Conservation (phyloP, 2,329 filamentous ascomycete species). For the Coniochaeta sp. region DNA sequence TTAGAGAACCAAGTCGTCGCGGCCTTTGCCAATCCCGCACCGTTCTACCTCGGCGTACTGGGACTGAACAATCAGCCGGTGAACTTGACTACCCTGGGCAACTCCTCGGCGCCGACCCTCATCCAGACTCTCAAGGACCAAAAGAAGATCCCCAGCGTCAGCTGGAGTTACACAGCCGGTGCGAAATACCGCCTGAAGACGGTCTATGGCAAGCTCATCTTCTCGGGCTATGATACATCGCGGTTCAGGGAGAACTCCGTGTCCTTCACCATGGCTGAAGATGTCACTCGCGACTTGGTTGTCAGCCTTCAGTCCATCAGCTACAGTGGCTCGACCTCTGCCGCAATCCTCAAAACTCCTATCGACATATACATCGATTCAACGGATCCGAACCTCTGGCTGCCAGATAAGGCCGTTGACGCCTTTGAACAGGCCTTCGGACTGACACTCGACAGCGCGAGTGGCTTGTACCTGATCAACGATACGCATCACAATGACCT, state of each 20-base stretch:
- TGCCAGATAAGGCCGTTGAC: constrained; percentile 21
- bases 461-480: constrained; percentile 26
- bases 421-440: constrained; percentile 27
- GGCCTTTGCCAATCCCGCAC: constrained; percentile 23
- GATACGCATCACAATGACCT: constrained; percentile 23
- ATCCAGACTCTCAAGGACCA: constrained; percentile 28
- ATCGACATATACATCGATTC: constrained; percentile 29
- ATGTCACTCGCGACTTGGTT: constrained; percentile 27
- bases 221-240: constrained; percentile 33
- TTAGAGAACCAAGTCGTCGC: constrained; percentile 24
- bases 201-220: constrained; percentile 29
- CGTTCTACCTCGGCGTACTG: constrained; percentile 32
- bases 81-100: constrained; percentile 28
- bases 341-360: constrained; percentile 23
- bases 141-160: constrained; percentile 29
- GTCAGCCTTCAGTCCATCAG: constrained; percentile 29
- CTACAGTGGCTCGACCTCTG: constrained; percentile 24
- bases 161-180: constrained; percentile 35
- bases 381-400: constrained; percentile 27
- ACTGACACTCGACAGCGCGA: constrained; percentile 18
- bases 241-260: constrained; percentile 29
- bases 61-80: constrained; percentile 29
- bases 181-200: constrained; percentile 30
- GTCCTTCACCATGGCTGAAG: constrained; percentile 27
- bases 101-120: constrained; percentile 26